Percentiles rank a stretch among this genome's conserved stretches.
Conservation (phyloP, 306 rosid species). For the Quercus robur region DNA sequence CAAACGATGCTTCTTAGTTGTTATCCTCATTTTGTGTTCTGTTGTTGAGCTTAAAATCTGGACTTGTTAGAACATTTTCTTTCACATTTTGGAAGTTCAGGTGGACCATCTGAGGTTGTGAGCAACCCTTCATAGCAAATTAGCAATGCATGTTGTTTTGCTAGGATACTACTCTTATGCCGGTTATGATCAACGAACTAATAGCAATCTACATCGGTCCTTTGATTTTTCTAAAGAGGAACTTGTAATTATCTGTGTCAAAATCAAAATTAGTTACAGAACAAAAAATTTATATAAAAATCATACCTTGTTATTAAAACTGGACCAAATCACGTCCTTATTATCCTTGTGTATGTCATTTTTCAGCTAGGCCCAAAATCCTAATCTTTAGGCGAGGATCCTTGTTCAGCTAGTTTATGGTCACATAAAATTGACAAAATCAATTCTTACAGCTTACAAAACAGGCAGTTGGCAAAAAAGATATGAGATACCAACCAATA, state of each 20-base stretch:
- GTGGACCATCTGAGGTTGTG: background rate
- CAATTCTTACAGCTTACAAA: constrained; percentile 5
- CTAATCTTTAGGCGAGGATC: background rate
- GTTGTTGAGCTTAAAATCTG: too few species aligned
- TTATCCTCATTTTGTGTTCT: too few species aligned
- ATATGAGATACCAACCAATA: background rate
- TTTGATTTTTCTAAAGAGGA: background rate
- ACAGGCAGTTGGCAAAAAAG: background rate
- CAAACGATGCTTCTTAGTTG: too few species aligned
- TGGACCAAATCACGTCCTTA: background rate
- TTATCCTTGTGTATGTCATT: background rate
- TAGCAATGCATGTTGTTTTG: background rate
- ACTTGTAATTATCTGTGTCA: background rate
- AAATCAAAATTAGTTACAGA: background rate
- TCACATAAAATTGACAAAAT: background rate
- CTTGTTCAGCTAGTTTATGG: constrained; percentile 3
- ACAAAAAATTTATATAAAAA: background rate
- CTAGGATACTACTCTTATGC: background rate
- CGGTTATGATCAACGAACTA: background rate
- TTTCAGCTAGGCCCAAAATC: background rate
- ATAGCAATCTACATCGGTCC: background rate
- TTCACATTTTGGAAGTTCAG: background rate
- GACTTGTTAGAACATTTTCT: background rate
- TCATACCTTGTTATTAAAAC: background rate
- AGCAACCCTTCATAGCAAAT: background rate